Evolutionary conservation across 2,329 filamentous ascomycete species (phyloP), one percentile per base, ranked within the genome.

Genomic region (Fusarium falciforme): DNA sequence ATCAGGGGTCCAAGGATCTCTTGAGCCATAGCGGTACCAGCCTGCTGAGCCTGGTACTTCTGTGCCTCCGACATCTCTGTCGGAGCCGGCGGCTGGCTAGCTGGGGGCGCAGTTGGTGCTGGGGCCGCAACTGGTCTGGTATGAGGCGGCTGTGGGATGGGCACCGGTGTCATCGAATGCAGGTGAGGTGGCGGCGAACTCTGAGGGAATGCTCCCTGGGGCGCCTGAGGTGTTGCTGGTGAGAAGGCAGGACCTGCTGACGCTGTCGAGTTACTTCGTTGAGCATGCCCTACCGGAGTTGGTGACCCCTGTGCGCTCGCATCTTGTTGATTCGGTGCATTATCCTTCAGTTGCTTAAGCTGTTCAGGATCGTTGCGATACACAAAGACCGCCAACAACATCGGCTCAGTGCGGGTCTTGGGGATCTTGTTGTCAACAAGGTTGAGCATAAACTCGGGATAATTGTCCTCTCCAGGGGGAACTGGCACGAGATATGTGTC

Each of bases 401-500:
- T 90, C 1, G 94, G 91, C 74, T 97, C 93, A 0, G 91, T 87
- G 17, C 93, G 89, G 3, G 89, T 89, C 67, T 90, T 88, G 52
- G 95, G 93, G 35, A 98, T 89, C 33, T 90, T 90, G 80, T 95
- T 95, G 76, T 96, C 93, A 72, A 94, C 92, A n/a, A 98, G 88
- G 78, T 97, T 93, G 70, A 94, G 90, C 82, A 98, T 91, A 77
- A 98, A 98, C 71, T 95, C 93, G 0, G 96, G 96, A 49, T 96
- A 89, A 59, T 89, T 89, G 36, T 86, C 87, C 29, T 90, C 87
- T 29, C 94, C 94, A 6, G 91, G 88, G 35, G 94, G 90, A 6
- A 98, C 90, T 0, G 96, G 96, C 11, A 98, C 92, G 35, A 98
- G 89, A 81, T 98, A 98, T 2, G 95, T 94, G 80, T 98, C 96